phyloP scores from a whole-genome alignment of 306 rosid genomes.

The Oxytropis ochrocephala region DNA sequence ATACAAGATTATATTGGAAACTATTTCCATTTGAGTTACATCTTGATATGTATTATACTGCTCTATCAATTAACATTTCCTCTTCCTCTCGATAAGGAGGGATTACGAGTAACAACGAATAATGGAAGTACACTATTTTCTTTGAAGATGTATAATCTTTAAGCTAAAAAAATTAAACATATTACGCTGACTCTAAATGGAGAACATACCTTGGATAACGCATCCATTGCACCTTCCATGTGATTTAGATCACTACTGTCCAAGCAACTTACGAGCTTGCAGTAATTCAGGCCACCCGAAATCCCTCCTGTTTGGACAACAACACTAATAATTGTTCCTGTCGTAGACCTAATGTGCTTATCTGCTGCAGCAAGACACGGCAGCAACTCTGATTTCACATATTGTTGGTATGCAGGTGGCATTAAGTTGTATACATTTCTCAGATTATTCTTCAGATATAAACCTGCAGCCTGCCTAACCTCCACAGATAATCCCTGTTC shows the following conservation, averaged over 20 bases:
- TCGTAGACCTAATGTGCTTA: constrained; percentile 82
- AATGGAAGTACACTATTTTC: constrained; percentile 1
- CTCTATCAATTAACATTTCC: constrained; percentile 1
- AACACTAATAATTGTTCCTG: constrained; percentile 81
- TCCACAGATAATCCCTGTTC: constrained; percentile 81
- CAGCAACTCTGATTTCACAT: constrained; percentile 85
- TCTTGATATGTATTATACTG: neutral
- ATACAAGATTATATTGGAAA: neutral
- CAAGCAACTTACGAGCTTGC: constrained; percentile 86
- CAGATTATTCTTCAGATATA: constrained; percentile 83
- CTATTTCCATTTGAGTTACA: neutral
- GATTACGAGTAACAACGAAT: neutral
- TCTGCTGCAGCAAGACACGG: constrained; percentile 92
- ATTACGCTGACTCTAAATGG: neutral
- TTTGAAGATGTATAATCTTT: neutral
- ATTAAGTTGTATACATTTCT: constrained; percentile 50
- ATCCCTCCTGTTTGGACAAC: constrained; percentile 80
- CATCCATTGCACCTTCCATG: constrained; percentile 99
- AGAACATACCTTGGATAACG: constrained; percentile 78
- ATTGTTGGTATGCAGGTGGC: constrained; percentile 70
- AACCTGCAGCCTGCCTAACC: constrained; percentile 95
- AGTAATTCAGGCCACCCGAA: constrained; percentile 88
- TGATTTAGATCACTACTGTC: constrained; percentile 85
- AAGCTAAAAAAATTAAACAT: neutral
- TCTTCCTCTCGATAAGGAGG: neutral